Percentiles rank a stretch among this genome's conserved stretches.
Conservation (phyloP, 139 green algal species). For the Closterium sp. region DNA sequence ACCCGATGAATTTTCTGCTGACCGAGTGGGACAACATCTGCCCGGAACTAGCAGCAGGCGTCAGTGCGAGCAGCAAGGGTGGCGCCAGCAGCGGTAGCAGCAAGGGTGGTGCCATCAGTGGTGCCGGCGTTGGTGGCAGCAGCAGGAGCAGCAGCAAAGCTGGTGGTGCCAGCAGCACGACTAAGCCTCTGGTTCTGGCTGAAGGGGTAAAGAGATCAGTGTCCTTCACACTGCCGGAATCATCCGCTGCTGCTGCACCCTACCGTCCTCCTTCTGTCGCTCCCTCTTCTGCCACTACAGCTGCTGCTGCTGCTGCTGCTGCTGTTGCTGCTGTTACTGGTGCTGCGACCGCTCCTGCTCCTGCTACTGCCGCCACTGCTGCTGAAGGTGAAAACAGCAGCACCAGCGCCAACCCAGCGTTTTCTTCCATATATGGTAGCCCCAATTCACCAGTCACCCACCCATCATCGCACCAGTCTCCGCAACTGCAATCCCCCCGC, state of each 20-base stretch:
- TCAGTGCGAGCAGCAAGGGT: background rate
- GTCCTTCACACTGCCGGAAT: background rate
- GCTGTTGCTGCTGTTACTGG: background rate
- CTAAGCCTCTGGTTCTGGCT: background rate
- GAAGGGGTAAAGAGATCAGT: background rate
- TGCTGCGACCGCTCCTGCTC: too few relatives aligned
- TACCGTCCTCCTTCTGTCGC: background rate
- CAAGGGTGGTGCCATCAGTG: too few relatives aligned
- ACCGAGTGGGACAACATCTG: background rate
- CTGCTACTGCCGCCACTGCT: background rate
- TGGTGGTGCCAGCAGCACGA: background rate
- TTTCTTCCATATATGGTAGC: background rate
- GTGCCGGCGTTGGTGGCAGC: too few relatives aligned
- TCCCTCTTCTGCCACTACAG: too few relatives aligned
- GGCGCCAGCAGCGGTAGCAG: background rate
- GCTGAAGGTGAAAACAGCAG: background rate
- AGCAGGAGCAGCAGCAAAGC: too few relatives aligned
- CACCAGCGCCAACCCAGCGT: background rate
- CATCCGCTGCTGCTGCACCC: background rate
- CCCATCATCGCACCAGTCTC: too few relatives aligned
- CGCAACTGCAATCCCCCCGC: background rate
- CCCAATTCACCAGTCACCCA: background rate
- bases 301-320: background rate
- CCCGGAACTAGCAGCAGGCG: background rate
- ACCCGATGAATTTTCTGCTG: background rate